Conservation (phyloP, 2,329 filamentous ascomycete genomes). For the Lachnellula arida region DNA sequence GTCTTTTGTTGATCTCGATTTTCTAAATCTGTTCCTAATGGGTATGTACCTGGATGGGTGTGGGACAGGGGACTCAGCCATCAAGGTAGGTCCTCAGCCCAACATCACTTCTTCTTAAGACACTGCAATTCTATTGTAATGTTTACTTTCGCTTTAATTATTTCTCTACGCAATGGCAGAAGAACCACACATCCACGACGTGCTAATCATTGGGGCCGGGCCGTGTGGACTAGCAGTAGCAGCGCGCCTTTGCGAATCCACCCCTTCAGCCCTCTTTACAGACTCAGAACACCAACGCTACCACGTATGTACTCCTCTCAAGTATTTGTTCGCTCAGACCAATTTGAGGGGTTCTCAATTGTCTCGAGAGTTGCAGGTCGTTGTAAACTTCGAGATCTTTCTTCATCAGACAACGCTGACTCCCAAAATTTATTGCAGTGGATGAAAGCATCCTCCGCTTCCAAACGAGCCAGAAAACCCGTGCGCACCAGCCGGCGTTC, state of each 20-base stretch:
- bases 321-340: no score
- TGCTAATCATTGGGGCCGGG: constrained; percentile 61
- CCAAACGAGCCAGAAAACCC: constrained; percentile 37
- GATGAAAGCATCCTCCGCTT: constrained; percentile 53
- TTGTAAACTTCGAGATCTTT: no score
- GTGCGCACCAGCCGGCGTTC: constrained; percentile 31
- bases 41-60: neutral
- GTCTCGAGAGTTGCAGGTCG: no score
- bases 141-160: neutral
- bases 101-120: constrained; percentile 7
- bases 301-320: constrained; percentile 35
- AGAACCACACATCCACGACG: constrained; percentile 47
- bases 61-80: constrained; percentile 1
- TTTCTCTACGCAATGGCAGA: constrained; percentile 3
- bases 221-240: constrained; percentile 72
- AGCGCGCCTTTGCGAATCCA: constrained; percentile 64
- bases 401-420: no score
- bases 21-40: neutral
- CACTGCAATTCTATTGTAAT: neutral
- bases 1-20: neutral
- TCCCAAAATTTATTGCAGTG: neutral
- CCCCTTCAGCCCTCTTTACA: constrained; percentile 74
- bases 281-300: constrained; percentile 78
- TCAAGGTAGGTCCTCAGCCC: constrained; percentile 7
- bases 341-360: constrained; percentile 43